A percentile compares a stretch with the other conserved stretches of the same genome.
phyloP scores from a whole-genome alignment of 441 rosid species.

The Gossypium lobatum region DNA sequence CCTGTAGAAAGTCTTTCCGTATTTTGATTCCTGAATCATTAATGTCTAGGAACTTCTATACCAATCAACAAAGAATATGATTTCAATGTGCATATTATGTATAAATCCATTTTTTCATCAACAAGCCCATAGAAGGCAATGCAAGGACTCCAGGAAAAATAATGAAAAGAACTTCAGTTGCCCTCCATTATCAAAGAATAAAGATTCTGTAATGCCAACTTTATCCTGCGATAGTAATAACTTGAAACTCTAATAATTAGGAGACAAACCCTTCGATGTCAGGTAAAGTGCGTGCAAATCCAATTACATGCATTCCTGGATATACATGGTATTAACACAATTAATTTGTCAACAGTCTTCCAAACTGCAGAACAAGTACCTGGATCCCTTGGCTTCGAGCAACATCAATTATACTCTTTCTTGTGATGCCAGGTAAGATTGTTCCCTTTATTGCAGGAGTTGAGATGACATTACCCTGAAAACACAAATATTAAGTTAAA shows the following conservation, averaged over 20 bases:
- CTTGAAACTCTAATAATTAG: background rate
- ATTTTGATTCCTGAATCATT: background rate
- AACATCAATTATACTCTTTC: constrained; percentile 88
- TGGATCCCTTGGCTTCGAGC: constrained; percentile 70
- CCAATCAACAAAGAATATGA: background rate
- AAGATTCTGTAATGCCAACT: background rate
- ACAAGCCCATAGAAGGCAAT: background rate
- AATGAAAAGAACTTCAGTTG: background rate
- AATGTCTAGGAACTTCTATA: background rate
- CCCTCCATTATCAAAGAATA: background rate
- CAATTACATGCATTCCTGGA: background rate
- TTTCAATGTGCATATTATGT: background rate
- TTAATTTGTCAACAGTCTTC: background rate
- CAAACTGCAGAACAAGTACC: constrained; percentile 30
- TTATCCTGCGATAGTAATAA: background rate
- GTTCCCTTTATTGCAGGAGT: constrained; percentile 91
- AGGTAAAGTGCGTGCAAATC: background rate
- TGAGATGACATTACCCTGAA: constrained; percentile 54
- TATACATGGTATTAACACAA: background rate
- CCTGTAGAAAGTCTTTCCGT: background rate
- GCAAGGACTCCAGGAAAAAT: background rate
- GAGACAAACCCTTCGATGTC: background rate
- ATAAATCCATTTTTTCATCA: background rate
- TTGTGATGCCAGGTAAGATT: constrained; percentile 84
- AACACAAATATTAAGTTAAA: constrained; percentile 11